Percentiles rank a stretch among this genome's conserved stretches.
These are phyloP conservation scores for Draba incana DNA, from an alignment of 345 rosid genomes.

Conservation along the genomic window DNA sequence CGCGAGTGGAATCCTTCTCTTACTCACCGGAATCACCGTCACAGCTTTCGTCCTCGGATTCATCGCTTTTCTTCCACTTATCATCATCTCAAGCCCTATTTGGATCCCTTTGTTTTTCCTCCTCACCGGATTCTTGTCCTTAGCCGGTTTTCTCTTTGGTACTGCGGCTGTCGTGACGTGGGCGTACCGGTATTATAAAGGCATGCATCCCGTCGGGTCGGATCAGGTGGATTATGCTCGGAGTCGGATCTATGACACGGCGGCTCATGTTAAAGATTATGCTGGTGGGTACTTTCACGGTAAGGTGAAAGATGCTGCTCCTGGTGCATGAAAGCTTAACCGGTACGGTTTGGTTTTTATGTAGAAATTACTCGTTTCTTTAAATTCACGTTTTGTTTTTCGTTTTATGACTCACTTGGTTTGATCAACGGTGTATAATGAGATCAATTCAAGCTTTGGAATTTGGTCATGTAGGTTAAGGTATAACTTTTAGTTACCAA, in stretches of 20 bases:
- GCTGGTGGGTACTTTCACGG: conserved; percentile 81
- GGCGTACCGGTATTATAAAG: conserved; percentile 66
- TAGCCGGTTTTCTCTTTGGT: conserved; percentile 59
- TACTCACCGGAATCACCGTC: conserved; percentile 65
- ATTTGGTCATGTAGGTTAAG: conserved; percentile 5
- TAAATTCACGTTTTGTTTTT: conserved; percentile 1
- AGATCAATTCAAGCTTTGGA: conserved; percentile 20
- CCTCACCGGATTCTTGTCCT: conserved; percentile 48
- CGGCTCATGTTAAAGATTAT: conserved; percentile 76
- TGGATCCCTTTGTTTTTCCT: conserved; percentile 52
- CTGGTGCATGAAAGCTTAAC: conserved; percentile 63
- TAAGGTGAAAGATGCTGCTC: conserved; percentile 92
- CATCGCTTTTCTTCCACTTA: conserved; percentile 60
- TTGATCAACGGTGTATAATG: conserved; percentile 5
- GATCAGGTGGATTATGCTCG: conserved; percentile 70
- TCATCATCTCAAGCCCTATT: conserved; percentile 70
- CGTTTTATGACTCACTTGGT: not conserved
- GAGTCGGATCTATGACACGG: conserved; percentile 77
- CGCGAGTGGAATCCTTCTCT: conserved; percentile 64
- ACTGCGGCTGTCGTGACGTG: conserved; percentile 55
- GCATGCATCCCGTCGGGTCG: conserved; percentile 74
- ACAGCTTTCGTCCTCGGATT: conserved; percentile 52
- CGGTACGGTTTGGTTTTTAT: conserved; percentile 2
- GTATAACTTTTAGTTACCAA: too few species aligned
- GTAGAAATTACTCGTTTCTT: not conserved